Percentiles rank a stretch among this genome's conserved stretches.
Conservation (phyloP, 768 basidiomycete genomes). For the Suillus variegatus region DNA sequence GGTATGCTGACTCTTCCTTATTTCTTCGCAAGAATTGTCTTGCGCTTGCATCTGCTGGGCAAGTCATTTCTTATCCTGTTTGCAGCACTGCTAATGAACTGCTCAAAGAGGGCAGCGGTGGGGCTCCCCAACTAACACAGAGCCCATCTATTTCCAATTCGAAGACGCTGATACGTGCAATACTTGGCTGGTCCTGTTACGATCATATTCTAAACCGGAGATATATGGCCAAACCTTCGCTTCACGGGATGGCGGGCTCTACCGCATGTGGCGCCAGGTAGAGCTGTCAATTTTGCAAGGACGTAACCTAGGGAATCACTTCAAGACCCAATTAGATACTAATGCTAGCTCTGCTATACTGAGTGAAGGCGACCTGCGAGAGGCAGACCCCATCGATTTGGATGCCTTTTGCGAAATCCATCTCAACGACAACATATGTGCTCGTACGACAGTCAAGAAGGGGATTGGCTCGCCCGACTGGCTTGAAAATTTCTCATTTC, state of each 20-base stretch:
- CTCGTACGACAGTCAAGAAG: conserved; percentile 74
- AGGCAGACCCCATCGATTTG: conserved; percentile 58
- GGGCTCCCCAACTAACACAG: conserved; percentile 49
- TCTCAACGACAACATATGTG: conserved; percentile 65
- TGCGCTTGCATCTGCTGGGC: conserved; percentile 67
- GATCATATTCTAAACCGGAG: conserved; percentile 80
- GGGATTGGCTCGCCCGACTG: conserved; percentile 71
- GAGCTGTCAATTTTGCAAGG: conserved; percentile 74
- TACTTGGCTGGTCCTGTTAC: conserved; percentile 79
- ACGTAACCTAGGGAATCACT: conserved; percentile 62
- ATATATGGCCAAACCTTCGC: conserved; percentile 65
- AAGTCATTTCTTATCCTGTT: conserved; percentile 21
- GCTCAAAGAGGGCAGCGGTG: conserved; percentile 57
- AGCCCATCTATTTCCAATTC: conserved; percentile 79
- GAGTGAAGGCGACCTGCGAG: conserved; percentile 37
- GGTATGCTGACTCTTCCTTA: conserved; percentile 71
- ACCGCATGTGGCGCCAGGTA: conserved; percentile 87
- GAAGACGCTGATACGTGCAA: conserved; percentile 59
- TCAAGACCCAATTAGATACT: conserved; percentile 32
- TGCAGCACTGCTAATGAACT: conserved; percentile 12
- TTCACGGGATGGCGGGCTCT: conserved; percentile 68
- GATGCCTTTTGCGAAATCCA: conserved; percentile 82
- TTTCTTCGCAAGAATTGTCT: conserved; percentile 79
- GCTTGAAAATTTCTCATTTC: conserved; percentile 77
- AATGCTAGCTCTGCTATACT: conserved; percentile 27